Conservation (phyloP, 2,329 filamentous ascomycete species). For the Sporothrix schenckii region DNA sequence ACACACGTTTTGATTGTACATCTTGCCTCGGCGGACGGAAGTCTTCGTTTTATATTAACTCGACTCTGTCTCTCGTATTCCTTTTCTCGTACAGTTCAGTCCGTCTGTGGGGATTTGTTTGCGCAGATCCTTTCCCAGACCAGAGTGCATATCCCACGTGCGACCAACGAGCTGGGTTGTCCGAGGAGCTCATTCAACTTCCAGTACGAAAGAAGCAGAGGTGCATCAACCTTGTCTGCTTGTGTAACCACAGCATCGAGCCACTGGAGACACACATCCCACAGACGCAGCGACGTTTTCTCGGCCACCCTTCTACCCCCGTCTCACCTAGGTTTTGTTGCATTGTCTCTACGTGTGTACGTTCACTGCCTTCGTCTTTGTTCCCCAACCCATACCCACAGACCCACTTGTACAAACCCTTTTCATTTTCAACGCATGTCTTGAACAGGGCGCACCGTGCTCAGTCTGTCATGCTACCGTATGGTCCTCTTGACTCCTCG, state of each 20-base stretch:
- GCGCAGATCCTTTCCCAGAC: neutral
- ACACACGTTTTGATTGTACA: neutral
- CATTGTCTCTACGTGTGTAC: neutral
- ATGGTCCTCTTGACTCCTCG: neutral
- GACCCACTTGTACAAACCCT: neutral
- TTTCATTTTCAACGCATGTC: neutral
- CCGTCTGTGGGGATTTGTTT: neutral
- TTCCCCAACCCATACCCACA: slow-evolving; percentile 15
- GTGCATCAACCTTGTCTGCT: slow-evolving; percentile 1
- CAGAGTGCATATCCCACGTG: neutral
- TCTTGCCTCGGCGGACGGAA: slow-evolving; percentile 12
- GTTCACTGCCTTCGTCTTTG: neutral
- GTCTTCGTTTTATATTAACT: neutral
- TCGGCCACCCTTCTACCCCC: neutral
- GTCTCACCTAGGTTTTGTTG: neutral
- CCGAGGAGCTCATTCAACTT: neutral
- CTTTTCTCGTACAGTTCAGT: neutral
- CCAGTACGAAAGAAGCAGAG: neutral
- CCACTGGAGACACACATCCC: neutral
- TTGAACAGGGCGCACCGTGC: neutral
- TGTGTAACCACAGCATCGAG: neutral
- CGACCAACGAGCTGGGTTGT: neutral
- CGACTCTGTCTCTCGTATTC: too few relatives aligned
- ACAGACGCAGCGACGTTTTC: neutral
- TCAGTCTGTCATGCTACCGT: neutral